These are phyloP conservation scores for Annona squamosa DNA, from an alignment of 164 flowering plant species.

Conservation along the genomic window DNA sequence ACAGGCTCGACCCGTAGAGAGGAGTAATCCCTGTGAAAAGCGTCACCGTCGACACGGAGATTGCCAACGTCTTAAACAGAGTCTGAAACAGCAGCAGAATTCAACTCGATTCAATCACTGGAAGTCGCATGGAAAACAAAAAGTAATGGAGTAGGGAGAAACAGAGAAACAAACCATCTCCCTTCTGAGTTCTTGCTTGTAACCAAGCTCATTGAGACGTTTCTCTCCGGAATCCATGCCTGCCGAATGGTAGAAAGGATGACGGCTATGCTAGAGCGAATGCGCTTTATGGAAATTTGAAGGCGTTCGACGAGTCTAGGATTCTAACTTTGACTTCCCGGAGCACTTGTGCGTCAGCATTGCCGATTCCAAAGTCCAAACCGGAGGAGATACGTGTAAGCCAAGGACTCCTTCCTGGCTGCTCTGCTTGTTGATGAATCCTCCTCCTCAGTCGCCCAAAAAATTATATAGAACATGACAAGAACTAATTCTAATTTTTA, in stretches of 20 bases:
- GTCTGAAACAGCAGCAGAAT: slow-evolving; percentile 27
- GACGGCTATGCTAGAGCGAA: neutral
- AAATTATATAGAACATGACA: no score
- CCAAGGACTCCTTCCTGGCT: no score
- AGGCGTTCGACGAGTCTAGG: neutral
- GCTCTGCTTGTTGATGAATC: no score
- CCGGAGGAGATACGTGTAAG: no score
- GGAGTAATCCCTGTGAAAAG: slow-evolving; percentile 68
- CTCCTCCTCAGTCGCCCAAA: no score
- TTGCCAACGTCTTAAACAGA: slow-evolving; percentile 59
- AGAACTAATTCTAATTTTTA: no score
- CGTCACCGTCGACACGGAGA: slow-evolving; percentile 56
- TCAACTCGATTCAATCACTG: neutral
- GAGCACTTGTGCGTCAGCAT: neutral
- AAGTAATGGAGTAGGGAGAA: neutral
- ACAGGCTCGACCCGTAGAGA: slow-evolving; percentile 54
- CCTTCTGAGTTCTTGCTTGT: slow-evolving; percentile 75
- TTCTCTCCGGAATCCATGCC: slow-evolving; percentile 65
- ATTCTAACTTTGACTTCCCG: neutral
- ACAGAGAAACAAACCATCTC: slow-evolving; percentile 41
- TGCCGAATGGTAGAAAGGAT: neutral
- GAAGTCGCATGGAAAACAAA: no score
- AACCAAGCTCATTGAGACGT: slow-evolving; percentile 65
- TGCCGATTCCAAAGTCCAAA: no score
- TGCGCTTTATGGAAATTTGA: neutral